These are phyloP conservation scores for Saprolegnia diclina DNA, from an alignment of 352 stramenopile genomes.

Conservation along the genomic window DNA sequence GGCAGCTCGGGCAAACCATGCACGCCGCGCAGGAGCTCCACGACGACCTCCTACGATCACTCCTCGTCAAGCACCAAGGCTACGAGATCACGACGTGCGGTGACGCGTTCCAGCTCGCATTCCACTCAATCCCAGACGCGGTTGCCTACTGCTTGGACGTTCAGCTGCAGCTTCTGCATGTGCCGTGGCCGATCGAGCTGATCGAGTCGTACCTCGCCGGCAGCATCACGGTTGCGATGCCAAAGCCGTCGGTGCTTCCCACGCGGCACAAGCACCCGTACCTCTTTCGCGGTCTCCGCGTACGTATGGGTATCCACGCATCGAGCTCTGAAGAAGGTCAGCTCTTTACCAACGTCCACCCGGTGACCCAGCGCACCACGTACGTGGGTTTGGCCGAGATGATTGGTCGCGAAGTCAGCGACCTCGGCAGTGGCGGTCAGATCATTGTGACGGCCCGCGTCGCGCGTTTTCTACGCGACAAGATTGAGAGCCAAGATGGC, in stretches of 20 bases:
- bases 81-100: constrained; percentile 60
- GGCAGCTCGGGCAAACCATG: constrained; percentile 38
- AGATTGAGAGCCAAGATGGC: not conserved
- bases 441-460: constrained; percentile 52
- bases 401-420: constrained; percentile 44
- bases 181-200: constrained; percentile 38
- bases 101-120: constrained; percentile 57
- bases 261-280: constrained; percentile 35
- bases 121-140: constrained; percentile 46
- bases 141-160: constrained; percentile 53
- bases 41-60: constrained; percentile 41
- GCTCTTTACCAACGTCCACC: constrained; percentile 44
- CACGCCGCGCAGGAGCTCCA: constrained; percentile 41
- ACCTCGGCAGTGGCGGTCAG: constrained; percentile 44
- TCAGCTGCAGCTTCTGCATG: constrained; percentile 40
- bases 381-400: constrained; percentile 52
- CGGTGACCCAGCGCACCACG: constrained; percentile 45
- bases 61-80: constrained; percentile 38
- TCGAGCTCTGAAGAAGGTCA: constrained; percentile 40
- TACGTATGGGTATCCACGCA: constrained; percentile 59
- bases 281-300: constrained; percentile 44
- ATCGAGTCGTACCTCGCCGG: constrained; percentile 37
- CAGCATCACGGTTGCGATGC: constrained; percentile 35
- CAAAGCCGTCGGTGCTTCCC: constrained; percentile 32
- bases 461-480: constrained; percentile 37